Conservation (phyloP, 2,329 filamentous ascomycete species). For the Nigrospora sphaerica region DNA sequence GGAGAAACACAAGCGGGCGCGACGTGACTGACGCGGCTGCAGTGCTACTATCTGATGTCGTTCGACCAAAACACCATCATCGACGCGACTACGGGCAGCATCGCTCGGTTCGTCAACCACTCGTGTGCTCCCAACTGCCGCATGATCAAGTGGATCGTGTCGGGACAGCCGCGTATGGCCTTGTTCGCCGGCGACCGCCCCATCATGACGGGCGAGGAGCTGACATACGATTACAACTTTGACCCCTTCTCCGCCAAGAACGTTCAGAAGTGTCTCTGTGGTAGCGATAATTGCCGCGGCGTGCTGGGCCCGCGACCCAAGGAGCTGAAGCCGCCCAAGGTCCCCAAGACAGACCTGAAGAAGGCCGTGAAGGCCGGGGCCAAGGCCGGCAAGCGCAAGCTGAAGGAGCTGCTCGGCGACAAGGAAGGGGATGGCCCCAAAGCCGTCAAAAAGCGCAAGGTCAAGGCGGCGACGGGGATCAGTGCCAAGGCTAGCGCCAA, state of each 20-base stretch:
- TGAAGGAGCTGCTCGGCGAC: conserved; percentile 43
- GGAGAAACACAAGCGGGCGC: not conserved
- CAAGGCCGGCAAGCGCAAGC: conserved; percentile 49
- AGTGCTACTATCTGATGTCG: conserved; percentile 98
- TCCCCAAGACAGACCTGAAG: conserved; percentile 33
- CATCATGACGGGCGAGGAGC: conserved; percentile 89
- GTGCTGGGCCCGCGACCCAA: conserved; percentile 56
- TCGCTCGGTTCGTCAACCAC: conserved; percentile 97
- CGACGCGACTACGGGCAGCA: conserved; percentile 90
- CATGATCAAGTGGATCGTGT: conserved; percentile 97
- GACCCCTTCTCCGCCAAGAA: conserved; percentile 64
- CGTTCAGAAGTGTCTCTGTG: conserved; percentile 60
- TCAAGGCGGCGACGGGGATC: conserved; percentile 27
- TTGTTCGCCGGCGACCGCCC: conserved; percentile 86
- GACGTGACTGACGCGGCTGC: conserved; percentile 9
- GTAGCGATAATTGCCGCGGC: conserved; percentile 55
- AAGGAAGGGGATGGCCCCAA: conserved; percentile 18
- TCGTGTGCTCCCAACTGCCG: conserved; percentile 93
- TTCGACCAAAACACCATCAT: conserved; percentile 99
- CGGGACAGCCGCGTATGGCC: conserved; percentile 90
- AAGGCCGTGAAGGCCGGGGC: conserved; percentile 23
- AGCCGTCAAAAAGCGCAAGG: conserved; percentile 39
- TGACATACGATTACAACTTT: conserved; percentile 87
- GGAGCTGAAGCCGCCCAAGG: conserved; percentile 41
- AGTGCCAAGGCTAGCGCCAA: conserved; percentile 23